Conservation (phyloP, 345 rosid species). For the Linum lewisii region DNA sequence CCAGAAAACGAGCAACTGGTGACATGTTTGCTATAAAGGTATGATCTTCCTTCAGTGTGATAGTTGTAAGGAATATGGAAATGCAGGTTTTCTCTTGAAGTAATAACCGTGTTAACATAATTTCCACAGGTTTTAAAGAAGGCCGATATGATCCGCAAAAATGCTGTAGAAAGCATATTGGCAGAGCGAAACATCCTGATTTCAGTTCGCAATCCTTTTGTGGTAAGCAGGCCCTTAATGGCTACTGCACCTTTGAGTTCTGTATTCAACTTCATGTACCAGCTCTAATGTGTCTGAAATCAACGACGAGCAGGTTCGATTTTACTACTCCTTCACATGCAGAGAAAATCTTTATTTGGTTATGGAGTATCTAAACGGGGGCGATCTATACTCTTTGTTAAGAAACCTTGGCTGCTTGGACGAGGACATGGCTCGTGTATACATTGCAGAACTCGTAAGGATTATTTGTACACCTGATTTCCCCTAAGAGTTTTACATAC, state of each 20-base stretch:
- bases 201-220: constrained; percentile 93
- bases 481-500: not conserved
- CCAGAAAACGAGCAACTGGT: constrained; percentile 84
- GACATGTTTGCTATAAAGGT: constrained; percentile 97
- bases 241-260: constrained; percentile 8
- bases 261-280: constrained; percentile 7
- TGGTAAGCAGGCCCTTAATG: constrained; percentile 49
- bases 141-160: constrained; percentile 94
- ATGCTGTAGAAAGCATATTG: constrained; percentile 93
- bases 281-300: constrained; percentile 20
- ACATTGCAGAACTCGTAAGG: constrained; percentile 94
- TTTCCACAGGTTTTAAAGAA: constrained; percentile 72
- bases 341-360: constrained; percentile 94
- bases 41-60: constrained; percentile 15
- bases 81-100: not conserved
- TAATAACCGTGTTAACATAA: constrained; percentile 8
- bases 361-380: constrained; percentile 97
- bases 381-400: constrained; percentile 88
- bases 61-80: constrained; percentile 4
- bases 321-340: constrained; percentile 98
- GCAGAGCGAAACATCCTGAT: constrained; percentile 93
- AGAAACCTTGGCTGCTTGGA: constrained; percentile 89
- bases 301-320: constrained; percentile 68
- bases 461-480: constrained; percentile 12
- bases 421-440: constrained; percentile 83